Percentiles rank a stretch among this genome's conserved stretches.
These are phyloP conservation scores for Saccharata proteae DNA, from an alignment of 2,329 filamentous ascomycete genomes.

Conservation along the genomic window DNA sequence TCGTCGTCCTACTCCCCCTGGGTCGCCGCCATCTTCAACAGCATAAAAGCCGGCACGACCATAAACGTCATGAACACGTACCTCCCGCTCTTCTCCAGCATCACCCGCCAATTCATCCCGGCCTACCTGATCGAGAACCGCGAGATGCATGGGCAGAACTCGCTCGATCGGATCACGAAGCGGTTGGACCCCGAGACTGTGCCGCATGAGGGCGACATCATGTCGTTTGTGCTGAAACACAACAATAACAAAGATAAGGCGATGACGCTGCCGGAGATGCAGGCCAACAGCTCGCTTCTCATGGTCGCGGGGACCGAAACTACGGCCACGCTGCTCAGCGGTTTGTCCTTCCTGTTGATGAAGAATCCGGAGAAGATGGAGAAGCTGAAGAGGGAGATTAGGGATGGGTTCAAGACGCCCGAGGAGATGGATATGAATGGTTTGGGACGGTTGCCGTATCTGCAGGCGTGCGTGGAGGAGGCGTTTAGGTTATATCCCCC, in stretches of 20 bases:
- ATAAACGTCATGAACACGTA: conserved; percentile 1
- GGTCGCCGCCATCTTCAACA: conserved; percentile 19
- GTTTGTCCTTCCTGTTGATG: conserved; percentile 24
- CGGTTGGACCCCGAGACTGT: neutral
- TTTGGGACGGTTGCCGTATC: neutral
- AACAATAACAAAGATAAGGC: neutral
- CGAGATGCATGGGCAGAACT: too few species aligned
- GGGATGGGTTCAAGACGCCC: neutral
- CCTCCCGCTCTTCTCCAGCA: conserved; percentile 1
- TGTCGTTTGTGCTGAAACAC: conserved; percentile 1
- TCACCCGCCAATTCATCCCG: conserved; percentile 2
- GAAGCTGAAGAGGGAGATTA: neutral
- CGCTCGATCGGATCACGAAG: neutral
- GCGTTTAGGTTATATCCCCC: conserved; percentile 33
- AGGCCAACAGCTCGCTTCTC: conserved; percentile 11
- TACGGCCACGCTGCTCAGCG: conserved; percentile 26
- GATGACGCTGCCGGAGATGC: conserved; percentile 10
- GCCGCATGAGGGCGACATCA: conserved; percentile 3
- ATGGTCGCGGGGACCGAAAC: conserved; percentile 29
- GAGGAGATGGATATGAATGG: neutral
- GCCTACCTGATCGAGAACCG: too few species aligned
- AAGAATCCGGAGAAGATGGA: neutral
- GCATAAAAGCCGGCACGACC: conserved; percentile 9
- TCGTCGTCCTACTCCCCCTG: conserved; percentile 20
- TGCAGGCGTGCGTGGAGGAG: conserved; percentile 24